phyloP scores from a whole-genome alignment of 2,329 filamentous ascomycete species.

The Aspergillus sp. region DNA sequence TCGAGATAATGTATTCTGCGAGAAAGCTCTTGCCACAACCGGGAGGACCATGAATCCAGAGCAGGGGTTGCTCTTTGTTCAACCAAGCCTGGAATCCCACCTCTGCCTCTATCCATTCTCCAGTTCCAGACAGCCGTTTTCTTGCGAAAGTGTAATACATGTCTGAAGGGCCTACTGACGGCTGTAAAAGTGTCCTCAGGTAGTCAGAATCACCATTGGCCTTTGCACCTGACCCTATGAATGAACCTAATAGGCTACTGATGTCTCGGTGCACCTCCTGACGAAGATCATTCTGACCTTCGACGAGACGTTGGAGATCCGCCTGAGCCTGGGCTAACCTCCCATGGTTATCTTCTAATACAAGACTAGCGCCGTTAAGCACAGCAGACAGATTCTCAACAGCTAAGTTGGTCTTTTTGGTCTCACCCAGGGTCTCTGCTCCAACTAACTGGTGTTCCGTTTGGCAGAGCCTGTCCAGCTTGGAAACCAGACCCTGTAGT shows the following conservation, averaged over 20 bases:
- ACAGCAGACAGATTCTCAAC: neutral
- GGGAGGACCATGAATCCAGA: conserved; percentile 51
- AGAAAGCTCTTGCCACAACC: conserved; percentile 53
- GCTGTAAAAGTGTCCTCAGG: neutral
- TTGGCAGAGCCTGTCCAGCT: neutral
- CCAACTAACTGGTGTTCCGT: neutral
- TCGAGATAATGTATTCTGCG: conserved; percentile 46
- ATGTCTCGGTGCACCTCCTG: neutral
- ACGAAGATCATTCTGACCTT: neutral
- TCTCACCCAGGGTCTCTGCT: neutral
- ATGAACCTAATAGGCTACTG: neutral
- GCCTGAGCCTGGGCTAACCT: neutral
- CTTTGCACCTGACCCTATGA: neutral
- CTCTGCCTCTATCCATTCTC: conserved; percentile 51
- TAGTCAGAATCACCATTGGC: neutral
- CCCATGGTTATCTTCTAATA: neutral
- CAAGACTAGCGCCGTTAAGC: neutral
- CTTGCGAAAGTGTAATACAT: neutral
- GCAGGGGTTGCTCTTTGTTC: conserved; percentile 39
- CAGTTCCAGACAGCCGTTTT: conserved; percentile 37
- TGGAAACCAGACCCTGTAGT: neutral
- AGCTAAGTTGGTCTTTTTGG: neutral
- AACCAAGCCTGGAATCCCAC: conserved; percentile 45
- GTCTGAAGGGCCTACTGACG: conserved; percentile 1
- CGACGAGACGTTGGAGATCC: neutral